A percentile compares a stretch with the other conserved stretches of the same genome.
phyloP scores from a whole-genome alignment of 2,329 filamentous ascomycete species.

The Macrophomina phaseolina region DNA sequence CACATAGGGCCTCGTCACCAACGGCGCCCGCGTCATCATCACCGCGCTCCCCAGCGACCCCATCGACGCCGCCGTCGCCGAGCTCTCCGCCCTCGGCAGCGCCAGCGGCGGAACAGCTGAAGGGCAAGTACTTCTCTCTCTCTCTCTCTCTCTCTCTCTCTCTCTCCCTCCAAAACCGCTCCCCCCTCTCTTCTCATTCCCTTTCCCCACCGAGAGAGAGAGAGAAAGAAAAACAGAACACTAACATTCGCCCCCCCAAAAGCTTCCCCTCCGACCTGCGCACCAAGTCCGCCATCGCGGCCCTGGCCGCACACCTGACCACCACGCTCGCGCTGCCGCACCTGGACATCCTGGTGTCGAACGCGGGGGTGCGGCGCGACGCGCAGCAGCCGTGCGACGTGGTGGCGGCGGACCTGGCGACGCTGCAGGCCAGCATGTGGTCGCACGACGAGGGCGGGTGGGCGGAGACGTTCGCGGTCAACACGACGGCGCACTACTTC shows the following conservation, averaged over 20 bases:
- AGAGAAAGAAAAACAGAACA: neutral
- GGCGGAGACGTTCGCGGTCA: constrained; percentile 54
- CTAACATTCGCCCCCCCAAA: constrained; percentile 14
- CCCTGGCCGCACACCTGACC: constrained; percentile 41
- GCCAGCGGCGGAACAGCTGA: constrained; percentile 13
- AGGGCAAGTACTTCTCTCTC: neutral
- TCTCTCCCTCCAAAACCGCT: neutral
- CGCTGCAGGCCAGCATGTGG: constrained; percentile 56
- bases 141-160: neutral
- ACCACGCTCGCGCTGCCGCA: constrained; percentile 43
- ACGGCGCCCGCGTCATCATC: constrained; percentile 28
- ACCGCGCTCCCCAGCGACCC: constrained; percentile 27
- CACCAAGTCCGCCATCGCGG: constrained; percentile 49
- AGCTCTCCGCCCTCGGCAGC: constrained; percentile 1
- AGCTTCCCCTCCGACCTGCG: constrained; percentile 45
- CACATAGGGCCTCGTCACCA: constrained; percentile 26
- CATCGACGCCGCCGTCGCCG: constrained; percentile 9
- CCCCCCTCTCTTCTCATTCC: neutral
- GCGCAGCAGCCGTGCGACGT: constrained; percentile 52
- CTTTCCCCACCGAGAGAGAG: neutral
- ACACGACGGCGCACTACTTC: constrained; percentile 59
- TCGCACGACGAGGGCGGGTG: constrained; percentile 52
- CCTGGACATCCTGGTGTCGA: constrained; percentile 57
- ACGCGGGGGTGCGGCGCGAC: constrained; percentile 57
- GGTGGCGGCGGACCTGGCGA: constrained; percentile 47